Evolutionary conservation across 306 rosid species (phyloP), one percentile per base, ranked within the genome.

Genomic region (Heteromeles arbutifolia): DNA sequence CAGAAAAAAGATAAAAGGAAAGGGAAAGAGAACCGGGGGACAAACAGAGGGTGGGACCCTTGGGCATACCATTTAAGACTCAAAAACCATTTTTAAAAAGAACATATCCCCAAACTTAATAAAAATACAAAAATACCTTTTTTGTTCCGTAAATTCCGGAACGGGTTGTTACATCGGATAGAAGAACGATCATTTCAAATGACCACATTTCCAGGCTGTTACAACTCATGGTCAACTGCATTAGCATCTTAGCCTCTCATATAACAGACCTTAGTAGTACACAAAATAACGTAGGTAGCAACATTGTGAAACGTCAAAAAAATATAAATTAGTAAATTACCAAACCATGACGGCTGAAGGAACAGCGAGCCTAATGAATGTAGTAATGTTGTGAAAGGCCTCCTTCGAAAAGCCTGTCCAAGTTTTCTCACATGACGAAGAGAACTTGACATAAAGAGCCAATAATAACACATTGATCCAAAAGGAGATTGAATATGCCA

Each of bases 281-380:
- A 18, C 6, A 45, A 45, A 45, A 14, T 45, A 45, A 45, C 19
- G 53, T 45, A 45, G 4, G 53, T 45, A 45, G 19, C 28, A 25
- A 62, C 63, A 64, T 43, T 41, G 3, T 54, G 65, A 67, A 29
- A 62, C 25, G 32, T 12, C 14, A 11, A n/a, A 45, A 45, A 45
- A 45, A 4, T 45, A 14, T 45, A 45, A 14, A 45, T 4, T 7
- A 2, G 37, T 44, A 57, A 80, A 66, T 84, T 84, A 92, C 97
- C 98, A 93, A 65, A 90, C 77, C 97, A 92, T 92, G 66, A 83
- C 19, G 34, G 91, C 69, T 1, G 92, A 90, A 59, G 97, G 93
- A 79, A 90, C 50, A 50, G 92, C 93, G 5, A 92, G 87, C 69
- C 44, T 65, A 37, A 92, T 57, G 70, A 87, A 88, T 43, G 70